Conservation (phyloP, 1,139 yeast genomes). For the Yamadazyma songkhlaensis region DNA sequence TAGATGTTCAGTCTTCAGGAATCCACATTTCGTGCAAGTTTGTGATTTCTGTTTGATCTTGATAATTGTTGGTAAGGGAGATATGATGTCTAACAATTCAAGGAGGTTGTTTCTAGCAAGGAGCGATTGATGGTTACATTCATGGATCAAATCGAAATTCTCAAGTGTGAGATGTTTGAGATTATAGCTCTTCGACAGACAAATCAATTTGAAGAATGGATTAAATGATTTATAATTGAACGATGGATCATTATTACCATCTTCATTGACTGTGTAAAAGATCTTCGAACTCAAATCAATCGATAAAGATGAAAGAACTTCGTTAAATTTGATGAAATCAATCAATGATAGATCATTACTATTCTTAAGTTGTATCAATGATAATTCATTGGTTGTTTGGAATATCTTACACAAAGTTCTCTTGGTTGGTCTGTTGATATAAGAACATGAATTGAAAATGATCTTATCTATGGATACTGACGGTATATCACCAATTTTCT, state of each 20-base stretch:
- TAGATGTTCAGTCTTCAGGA: constrained; percentile 6
- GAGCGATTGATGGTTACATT: constrained; percentile 18
- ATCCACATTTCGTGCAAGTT: constrained; percentile 38
- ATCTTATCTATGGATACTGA: constrained; percentile 17
- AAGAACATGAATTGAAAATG: constrained; percentile 25
- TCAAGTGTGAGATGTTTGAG: constrained; percentile 25
- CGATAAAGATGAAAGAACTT: constrained; percentile 28
- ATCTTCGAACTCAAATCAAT: constrained; percentile 50
- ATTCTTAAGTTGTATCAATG: constrained; percentile 35
- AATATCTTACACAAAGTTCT: constrained; percentile 23
- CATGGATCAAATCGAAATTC: constrained; percentile 33
- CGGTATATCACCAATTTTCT: not conserved
- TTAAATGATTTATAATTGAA: constrained; percentile 39
- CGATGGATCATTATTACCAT: constrained; percentile 5
- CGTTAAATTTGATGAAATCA: constrained; percentile 33
- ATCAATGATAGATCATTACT: constrained; percentile 49
- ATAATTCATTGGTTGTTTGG: constrained; percentile 30
- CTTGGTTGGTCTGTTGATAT: constrained; percentile 19
- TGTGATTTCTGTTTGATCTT: constrained; percentile 14
- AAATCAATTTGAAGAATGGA: constrained; percentile 41
- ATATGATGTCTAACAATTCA: constrained; percentile 24
- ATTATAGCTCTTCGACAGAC: constrained; percentile 20
- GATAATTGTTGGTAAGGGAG: constrained; percentile 24
- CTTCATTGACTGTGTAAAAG: constrained; percentile 29
- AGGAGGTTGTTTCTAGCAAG: constrained; percentile 25